These are phyloP conservation scores for Neostapfia colusana DNA, from an alignment of 176 grass and related monocot genomes.

Conservation along the genomic window DNA sequence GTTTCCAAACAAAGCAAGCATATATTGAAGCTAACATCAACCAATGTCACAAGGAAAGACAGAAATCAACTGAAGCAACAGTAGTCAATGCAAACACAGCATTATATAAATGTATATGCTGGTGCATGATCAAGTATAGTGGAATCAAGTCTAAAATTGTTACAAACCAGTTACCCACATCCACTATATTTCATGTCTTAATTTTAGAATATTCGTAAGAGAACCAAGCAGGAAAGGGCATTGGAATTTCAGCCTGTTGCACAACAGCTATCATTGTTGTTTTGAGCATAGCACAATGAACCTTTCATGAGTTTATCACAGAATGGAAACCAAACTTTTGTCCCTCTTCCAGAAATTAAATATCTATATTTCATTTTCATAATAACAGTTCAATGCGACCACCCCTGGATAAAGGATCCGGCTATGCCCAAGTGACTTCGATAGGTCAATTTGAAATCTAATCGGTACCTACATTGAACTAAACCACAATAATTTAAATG, in stretches of 20 bases:
- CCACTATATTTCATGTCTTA: not conserved
- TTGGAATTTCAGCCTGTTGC: not conserved
- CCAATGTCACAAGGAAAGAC: not conserved
- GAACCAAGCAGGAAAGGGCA: not conserved
- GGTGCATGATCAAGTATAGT: not conserved
- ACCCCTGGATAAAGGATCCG: not conserved
- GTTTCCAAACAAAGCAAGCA: not conserved
- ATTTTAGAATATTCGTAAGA: not conserved
- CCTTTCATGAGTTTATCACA: not conserved
- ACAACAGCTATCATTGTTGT: not conserved
- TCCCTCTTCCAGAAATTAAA: not conserved
- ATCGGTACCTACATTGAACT: not conserved
- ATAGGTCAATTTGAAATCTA: not conserved
- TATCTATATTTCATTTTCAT: too few relatives aligned
- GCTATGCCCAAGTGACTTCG: not conserved
- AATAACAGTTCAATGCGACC: not conserved
- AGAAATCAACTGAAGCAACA: not conserved
- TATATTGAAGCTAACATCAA: conserved; percentile 17
- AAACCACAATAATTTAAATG: not conserved
- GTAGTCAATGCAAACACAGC: not conserved
- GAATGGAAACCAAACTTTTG: not conserved
- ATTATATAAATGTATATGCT: not conserved
- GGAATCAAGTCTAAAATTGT: not conserved
- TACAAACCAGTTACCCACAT: not conserved
- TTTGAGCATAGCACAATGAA: not conserved